Percentiles rank a stretch among this genome's conserved stretches.
Evolutionary conservation across 352 stramenopile species (phyloP).

Genomic region (Phytophthora foliorum): DNA sequence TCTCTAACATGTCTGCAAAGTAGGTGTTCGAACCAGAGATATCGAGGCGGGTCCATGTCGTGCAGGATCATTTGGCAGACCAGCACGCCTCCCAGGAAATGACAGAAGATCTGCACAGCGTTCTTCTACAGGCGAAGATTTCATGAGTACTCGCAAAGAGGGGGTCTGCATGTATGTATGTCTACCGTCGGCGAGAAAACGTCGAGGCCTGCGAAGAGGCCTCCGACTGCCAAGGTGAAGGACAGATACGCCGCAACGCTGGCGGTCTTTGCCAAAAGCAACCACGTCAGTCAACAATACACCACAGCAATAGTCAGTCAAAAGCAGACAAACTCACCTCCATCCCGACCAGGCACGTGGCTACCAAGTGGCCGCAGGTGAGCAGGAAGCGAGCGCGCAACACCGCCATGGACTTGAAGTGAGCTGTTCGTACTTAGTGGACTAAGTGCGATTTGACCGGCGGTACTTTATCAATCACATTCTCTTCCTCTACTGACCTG

Average conservation of each 20-base stretch:
- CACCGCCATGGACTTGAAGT: slow-evolving; percentile 33
- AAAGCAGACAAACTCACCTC: slow-evolving; percentile 4
- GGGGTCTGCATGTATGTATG: background rate
- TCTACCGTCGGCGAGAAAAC: slow-evolving; percentile 59
- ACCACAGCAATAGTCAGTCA: background rate
- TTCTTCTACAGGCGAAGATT: slow-evolving; percentile 46
- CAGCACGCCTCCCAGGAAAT: slow-evolving; percentile 75
- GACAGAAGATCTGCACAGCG: slow-evolving; percentile 57
- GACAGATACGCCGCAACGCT: slow-evolving; percentile 46
- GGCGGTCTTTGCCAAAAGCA: slow-evolving; percentile 21
- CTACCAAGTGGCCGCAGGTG: slow-evolving; percentile 65
- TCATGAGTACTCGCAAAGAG: background rate
- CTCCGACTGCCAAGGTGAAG: slow-evolving; percentile 49
- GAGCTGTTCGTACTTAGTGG: slow-evolving; percentile 17
- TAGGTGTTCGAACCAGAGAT: slow-evolving; percentile 53
- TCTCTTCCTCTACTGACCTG: slow-evolving; percentile 18
- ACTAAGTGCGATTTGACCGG: slow-evolving; percentile 25
- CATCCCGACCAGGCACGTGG: slow-evolving; percentile 49
- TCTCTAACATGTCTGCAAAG: background rate
- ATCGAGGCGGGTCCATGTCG: slow-evolving; percentile 40
- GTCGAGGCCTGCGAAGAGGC: slow-evolving; percentile 59
- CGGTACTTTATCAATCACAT: slow-evolving; percentile 2
- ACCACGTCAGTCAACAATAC: slow-evolving; percentile 1
- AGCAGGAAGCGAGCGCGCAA: slow-evolving; percentile 66
- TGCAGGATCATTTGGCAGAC: slow-evolving; percentile 63